A percentile compares a stretch with the other conserved stretches of the same genome.
Evolutionary conservation across 2,329 filamentous ascomycete genomes (phyloP).

Genomic region (Scorias spongiosa): DNA sequence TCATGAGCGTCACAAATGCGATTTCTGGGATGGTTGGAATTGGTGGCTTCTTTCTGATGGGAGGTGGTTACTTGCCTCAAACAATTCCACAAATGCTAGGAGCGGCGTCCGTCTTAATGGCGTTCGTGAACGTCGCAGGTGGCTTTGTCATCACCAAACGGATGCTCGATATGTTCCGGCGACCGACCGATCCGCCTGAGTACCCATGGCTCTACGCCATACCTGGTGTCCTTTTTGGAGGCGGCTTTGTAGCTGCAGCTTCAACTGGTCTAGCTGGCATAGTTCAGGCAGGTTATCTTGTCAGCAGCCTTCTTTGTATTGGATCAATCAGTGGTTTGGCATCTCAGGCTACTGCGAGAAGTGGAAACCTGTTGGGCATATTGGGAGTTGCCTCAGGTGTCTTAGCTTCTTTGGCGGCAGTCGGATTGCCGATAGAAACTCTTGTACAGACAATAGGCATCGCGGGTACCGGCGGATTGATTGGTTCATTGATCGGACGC

Average conservation of each 20-base stretch:
- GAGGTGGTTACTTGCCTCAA: constrained; percentile 61
- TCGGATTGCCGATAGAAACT: constrained; percentile 65
- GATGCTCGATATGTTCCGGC: constrained; percentile 86
- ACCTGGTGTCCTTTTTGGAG: constrained; percentile 61
- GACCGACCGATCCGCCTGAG: constrained; percentile 72
- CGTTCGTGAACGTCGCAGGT: constrained; percentile 77
- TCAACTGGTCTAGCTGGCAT: constrained; percentile 70
- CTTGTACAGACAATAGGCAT: constrained; percentile 66
- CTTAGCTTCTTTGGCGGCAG: constrained; percentile 65
- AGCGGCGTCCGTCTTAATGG: constrained; percentile 64
- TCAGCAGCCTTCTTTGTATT: constrained; percentile 74
- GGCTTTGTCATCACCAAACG: constrained; percentile 85
- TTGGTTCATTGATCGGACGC: constrained; percentile 63
- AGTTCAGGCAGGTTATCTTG: constrained; percentile 74
- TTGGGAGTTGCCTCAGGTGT: constrained; percentile 73
- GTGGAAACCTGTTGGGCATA: constrained; percentile 76
- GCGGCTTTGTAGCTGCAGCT: constrained; percentile 66
- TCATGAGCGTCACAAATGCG: constrained; percentile 89
- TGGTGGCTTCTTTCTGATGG: constrained; percentile 77
- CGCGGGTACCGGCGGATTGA: constrained; percentile 53
- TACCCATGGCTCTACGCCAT: constrained; percentile 78
- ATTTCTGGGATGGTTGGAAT: constrained; percentile 83
- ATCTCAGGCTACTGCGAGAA: constrained; percentile 66
- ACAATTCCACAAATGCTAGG: constrained; percentile 69
- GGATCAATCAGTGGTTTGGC: constrained; percentile 68